Percentiles rank a stretch among this genome's conserved stretches.
These are phyloP conservation scores for Penicillium argentinense DNA, from an alignment of 495 filamentous ascomycete genomes.

Conservation along the genomic window DNA sequence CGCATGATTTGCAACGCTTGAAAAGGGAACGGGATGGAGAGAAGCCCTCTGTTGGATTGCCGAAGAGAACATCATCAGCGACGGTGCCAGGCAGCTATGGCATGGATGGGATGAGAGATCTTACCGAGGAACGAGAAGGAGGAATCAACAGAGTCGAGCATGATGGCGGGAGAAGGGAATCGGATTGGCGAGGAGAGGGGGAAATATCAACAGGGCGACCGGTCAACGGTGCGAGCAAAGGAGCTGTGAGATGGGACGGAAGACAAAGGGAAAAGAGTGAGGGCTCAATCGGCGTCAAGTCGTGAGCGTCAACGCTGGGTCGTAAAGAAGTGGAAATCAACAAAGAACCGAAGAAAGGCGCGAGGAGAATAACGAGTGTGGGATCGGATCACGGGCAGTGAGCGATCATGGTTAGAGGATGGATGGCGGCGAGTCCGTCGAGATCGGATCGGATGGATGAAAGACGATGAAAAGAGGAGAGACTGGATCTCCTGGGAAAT, in stretches of 20 bases:
- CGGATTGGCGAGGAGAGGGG: conserved; percentile 7
- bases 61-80: no score
- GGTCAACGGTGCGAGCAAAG: conserved; percentile 28
- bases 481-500: not conserved
- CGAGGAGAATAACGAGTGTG: conserved; percentile 7
- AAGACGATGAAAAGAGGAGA: conserved; percentile 3
- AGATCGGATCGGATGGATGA: conserved; percentile 11
- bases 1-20: conserved; percentile 48
- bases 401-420: conserved; percentile 29
- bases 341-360: conserved; percentile 1
- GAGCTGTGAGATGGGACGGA: conserved; percentile 5
- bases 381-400: conserved; percentile 13
- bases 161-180: conserved; percentile 18
- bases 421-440: conserved; percentile 4
- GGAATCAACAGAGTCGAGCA: conserved; percentile 28
- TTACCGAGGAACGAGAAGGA: conserved; percentile 23
- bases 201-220: conserved; percentile 20
- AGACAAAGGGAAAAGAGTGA: conserved; percentile 24
- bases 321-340: conserved; percentile 24
- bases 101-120: not conserved
- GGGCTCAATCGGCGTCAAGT: conserved; percentile 45
- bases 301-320: conserved; percentile 36
- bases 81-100: not conserved
- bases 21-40: conserved; percentile 40
- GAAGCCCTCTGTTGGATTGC: conserved; percentile 15